Evolutionary conservation across 2,329 filamentous ascomycete species (phyloP).

Genomic region (Arthrobotrys sphaeroides): DNA sequence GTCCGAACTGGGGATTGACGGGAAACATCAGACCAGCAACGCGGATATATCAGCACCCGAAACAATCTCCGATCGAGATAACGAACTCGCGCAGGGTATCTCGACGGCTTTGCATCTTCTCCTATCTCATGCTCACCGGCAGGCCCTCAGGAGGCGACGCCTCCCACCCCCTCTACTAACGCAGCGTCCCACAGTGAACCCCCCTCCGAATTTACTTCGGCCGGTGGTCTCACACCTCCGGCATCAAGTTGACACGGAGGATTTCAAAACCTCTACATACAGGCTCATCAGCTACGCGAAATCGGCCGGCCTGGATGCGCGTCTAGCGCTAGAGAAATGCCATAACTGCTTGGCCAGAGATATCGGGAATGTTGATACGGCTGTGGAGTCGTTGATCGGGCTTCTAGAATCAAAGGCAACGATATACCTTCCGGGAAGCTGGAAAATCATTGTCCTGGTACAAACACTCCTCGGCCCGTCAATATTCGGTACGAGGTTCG

Average conservation of each 20-base stretch:
- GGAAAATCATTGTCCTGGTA: constrained; percentile 56
- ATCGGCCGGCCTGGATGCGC: constrained; percentile 54
- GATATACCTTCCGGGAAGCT: constrained; percentile 60
- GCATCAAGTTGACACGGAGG: constrained; percentile 52
- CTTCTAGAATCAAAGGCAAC: constrained; percentile 63
- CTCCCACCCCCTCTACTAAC: constrained; percentile 70
- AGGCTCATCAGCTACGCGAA: constrained; percentile 55
- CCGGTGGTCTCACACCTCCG: constrained; percentile 63
- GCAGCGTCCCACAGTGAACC: constrained; percentile 64
- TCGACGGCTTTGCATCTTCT: constrained; percentile 77
- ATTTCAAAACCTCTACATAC: constrained; percentile 53
- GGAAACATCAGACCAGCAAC: constrained; percentile 56
- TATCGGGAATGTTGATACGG: constrained; percentile 60
- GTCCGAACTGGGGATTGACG: background rate
- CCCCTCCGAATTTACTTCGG: constrained; percentile 69
- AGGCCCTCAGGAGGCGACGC: constrained; percentile 75
- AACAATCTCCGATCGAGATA: constrained; percentile 60
- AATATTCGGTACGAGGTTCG: constrained; percentile 56
- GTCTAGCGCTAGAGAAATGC: constrained; percentile 52
- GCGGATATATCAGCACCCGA: constrained; percentile 56
- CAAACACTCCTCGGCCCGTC: constrained; percentile 55
- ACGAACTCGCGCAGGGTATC: constrained; percentile 71
- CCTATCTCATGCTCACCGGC: constrained; percentile 79
- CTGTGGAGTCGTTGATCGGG: constrained; percentile 62
- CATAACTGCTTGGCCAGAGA: constrained; percentile 55